These are phyloP conservation scores for Neurospora sublineolata DNA, from an alignment of 495 filamentous ascomycete genomes.

Conservation along the genomic window DNA sequence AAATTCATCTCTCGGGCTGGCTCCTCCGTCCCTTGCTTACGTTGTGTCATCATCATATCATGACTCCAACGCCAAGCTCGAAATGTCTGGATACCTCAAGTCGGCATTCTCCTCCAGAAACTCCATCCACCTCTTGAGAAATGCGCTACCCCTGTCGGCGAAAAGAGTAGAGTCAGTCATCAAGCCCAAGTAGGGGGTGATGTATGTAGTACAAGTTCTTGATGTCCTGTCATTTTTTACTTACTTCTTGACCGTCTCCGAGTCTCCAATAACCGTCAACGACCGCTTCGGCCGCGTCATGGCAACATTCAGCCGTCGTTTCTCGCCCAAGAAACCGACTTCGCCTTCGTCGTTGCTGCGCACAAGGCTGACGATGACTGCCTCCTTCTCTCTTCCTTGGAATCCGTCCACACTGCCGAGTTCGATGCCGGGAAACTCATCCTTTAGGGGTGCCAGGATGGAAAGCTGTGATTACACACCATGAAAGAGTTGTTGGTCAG, in stretches of 20 bases:
- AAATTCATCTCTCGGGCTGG: not conserved
- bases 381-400: slow-evolving; percentile 95
- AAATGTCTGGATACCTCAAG: slow-evolving; percentile 67
- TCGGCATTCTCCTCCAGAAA: slow-evolving; percentile 77
- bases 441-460: slow-evolving; percentile 65
- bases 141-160: slow-evolving; percentile 55
- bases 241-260: slow-evolving; percentile 78
- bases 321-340: slow-evolving; percentile 92
- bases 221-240: slow-evolving; percentile 17
- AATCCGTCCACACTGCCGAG: slow-evolving; percentile 94
- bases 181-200: slow-evolving; percentile 2
- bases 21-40: not conserved
- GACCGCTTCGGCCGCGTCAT: slow-evolving; percentile 91
- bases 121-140: slow-evolving; percentile 83
- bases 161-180: slow-evolving; percentile 7
- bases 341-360: slow-evolving; percentile 77
- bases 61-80: slow-evolving; percentile 32
- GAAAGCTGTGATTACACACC: slow-evolving; percentile 41
- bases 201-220: not conserved
- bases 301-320: slow-evolving; percentile 84
- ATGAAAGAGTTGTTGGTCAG: not conserved
- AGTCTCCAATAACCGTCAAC: slow-evolving; percentile 83
- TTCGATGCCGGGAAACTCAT: slow-evolving; percentile 72
- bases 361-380: slow-evolving; percentile 80
- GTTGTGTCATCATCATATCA: not conserved